Evolutionary conservation across 2,329 filamentous ascomycete species (phyloP).

Genomic region (Chrysoporthe austroafricana): DNA sequence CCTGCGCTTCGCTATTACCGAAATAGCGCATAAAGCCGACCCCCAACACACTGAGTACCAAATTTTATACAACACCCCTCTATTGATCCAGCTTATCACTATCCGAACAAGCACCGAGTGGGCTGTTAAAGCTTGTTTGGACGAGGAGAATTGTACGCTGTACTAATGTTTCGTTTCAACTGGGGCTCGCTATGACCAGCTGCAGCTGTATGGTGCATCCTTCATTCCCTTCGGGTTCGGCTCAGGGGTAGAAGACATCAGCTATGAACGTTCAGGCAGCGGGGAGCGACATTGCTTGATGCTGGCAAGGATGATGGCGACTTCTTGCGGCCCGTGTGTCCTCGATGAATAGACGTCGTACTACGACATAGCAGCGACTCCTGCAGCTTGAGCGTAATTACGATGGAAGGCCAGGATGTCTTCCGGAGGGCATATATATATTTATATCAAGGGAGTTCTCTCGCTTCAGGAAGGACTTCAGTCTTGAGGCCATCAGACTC

Average conservation of each 20-base stretch:
- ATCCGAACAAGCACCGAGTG: not conserved
- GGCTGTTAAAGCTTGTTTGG: not conserved
- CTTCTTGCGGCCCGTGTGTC: not conserved
- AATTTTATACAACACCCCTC: not conserved
- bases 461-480: not conserved
- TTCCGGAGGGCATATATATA: not conserved
- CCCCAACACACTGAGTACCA: not conserved
- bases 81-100: not conserved
- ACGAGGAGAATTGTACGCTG: not conserved
- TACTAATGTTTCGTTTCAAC: not conserved
- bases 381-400: not conserved
- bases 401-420: not conserved
- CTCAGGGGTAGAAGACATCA: too few species aligned
- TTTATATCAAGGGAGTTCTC: not conserved
- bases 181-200: not conserved
- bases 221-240: not conserved
- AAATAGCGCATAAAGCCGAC: not conserved
- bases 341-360: not conserved
- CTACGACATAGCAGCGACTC: not conserved
- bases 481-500: not conserved
- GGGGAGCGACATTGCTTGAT: too few species aligned
- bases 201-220: not conserved
- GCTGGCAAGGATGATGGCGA: too few species aligned
- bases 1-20: not conserved
- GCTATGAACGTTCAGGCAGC: too few species aligned